Evolutionary conservation across 306 rosid genomes (phyloP).

Genomic region (Albizia julibrissin): DNA sequence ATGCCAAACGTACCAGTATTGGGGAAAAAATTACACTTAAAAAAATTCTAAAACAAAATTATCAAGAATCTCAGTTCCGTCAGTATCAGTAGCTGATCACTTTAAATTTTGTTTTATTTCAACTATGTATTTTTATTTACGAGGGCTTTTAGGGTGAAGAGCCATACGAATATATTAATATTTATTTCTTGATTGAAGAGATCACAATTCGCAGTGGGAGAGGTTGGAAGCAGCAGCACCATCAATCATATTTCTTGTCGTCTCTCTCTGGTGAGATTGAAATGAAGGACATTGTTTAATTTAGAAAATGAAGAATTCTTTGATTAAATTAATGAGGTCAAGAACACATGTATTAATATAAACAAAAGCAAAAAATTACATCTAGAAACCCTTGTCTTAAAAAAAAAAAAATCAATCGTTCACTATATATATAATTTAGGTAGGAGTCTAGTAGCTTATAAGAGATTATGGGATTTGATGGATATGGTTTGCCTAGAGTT

Average conservation of each 20-base stretch:
- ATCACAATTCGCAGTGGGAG: constrained; percentile 18
- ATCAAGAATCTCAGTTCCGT: not conserved
- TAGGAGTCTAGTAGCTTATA: not conserved
- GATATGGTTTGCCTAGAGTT: not conserved
- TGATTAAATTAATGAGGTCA: not conserved
- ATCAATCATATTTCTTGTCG: constrained; percentile 34
- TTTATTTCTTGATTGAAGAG: constrained; percentile 22
- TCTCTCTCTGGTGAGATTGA: constrained; percentile 23
- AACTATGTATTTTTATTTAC: not conserved
- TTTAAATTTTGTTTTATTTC: constrained; percentile 14
- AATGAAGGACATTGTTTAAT: constrained; percentile 18
- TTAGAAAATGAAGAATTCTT: not conserved
- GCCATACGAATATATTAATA: not conserved
- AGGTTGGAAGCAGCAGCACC: constrained; percentile 18
- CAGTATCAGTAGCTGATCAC: not conserved
- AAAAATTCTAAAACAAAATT: not conserved
- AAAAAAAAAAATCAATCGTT: not conserved
- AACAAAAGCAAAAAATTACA: not conserved
- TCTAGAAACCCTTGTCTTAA: not conserved
- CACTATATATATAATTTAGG: not conserved
- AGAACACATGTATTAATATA: not conserved
- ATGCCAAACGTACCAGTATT: constrained; percentile 12
- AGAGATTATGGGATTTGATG: not conserved
- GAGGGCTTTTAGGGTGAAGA: constrained; percentile 1
- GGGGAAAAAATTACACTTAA: not conserved